phyloP scores from a whole-genome alignment of 192 early-diverging fungal genomes.

The Thamnidium elegans region DNA sequence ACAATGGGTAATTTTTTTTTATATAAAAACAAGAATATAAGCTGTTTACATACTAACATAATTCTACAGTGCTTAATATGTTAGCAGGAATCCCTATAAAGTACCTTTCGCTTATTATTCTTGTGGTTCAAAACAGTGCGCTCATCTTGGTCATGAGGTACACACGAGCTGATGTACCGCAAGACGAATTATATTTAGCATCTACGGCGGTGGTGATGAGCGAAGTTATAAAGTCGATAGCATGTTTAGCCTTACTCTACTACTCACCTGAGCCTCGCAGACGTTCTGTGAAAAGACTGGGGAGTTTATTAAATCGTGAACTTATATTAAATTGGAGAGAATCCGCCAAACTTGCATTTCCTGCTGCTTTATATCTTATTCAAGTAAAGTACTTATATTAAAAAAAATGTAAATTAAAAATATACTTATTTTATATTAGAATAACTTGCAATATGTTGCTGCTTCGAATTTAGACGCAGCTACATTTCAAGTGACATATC shows the following conservation, averaged over 20 bases:
- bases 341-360: conserved; percentile 78
- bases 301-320: conserved; percentile 24
- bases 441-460: conserved; percentile 95
- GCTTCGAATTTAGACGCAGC: conserved; percentile 87
- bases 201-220: conserved; percentile 92
- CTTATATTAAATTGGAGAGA: conserved; percentile 37
- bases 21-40: no score
- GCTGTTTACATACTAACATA: no score
- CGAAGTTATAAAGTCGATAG: conserved; percentile 78
- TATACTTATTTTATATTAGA: conserved; percentile 38
- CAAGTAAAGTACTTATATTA: conserved; percentile 46
- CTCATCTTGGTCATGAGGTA: conserved; percentile 90
- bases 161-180: conserved; percentile 54
- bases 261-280: conserved; percentile 7
- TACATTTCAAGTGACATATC: conserved; percentile 97
- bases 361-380: conserved; percentile 87
- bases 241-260: conserved; percentile 45
- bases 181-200: conserved; percentile 55
- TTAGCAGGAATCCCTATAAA: conserved; percentile 64
- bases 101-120: conserved; percentile 78
- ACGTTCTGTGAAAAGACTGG: conserved; percentile 23
- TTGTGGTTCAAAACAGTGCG: conserved; percentile 87
- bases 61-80: not conserved
- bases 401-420: not conserved
- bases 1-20: no score